Base-by-base conservation (phyloP, 108 stramenopile species). In the Epipyxis sp. region DNA sequence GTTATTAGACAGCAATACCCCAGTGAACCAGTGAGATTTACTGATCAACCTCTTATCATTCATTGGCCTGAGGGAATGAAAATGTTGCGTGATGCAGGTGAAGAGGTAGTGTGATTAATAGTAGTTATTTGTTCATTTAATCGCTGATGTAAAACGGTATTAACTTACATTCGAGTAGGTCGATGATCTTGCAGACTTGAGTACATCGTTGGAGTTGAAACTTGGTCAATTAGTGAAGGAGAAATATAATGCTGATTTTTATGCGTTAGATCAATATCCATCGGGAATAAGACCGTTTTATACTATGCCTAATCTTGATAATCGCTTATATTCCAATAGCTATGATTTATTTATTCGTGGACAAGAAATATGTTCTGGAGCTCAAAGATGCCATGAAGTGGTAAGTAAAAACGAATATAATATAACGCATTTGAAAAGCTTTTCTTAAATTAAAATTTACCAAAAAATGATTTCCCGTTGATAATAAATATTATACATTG, bases 321-420 rank as follows among this genome's bases (percentile, higher is more conserved):
- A 97, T 25, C 59, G 6, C 10, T 29, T 86, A 27, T 95, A 89
- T 76, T 92, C 91, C 41, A 98, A 98, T 80, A 94, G 93, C 0
- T 98, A 98, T 82, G 97, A 98, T 77, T 91, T 98, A 58, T 95
- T 98, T 76, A 90, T 98, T 44, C 87, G 97, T 0, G 97, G 97
- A 16, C 93, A 93, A 86, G 97, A 98, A 89, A 98, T 98, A 72
- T 98, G 97, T 82, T 93, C 92, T 1, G 97, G 97, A 44, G 97
- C 97, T 39, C 97, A 98, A 80, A 91, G 97, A 59, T 77, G 57
- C 32, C 46, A 59, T 39, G 61, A 77, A 10, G 34, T 59, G 13
- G n/a, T n/a, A n/a, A n/a, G n/a, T n/a, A n/a, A n/a, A n/a, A n/a
- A n/a, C n/a, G n/a, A n/a, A n/a, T n/a, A n/a, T n/a, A n/a, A n/a